These are phyloP conservation scores for Leccinum fallax DNA, from an alignment of 1,284 basidiomycete genomes.

Conservation along the genomic window DNA sequence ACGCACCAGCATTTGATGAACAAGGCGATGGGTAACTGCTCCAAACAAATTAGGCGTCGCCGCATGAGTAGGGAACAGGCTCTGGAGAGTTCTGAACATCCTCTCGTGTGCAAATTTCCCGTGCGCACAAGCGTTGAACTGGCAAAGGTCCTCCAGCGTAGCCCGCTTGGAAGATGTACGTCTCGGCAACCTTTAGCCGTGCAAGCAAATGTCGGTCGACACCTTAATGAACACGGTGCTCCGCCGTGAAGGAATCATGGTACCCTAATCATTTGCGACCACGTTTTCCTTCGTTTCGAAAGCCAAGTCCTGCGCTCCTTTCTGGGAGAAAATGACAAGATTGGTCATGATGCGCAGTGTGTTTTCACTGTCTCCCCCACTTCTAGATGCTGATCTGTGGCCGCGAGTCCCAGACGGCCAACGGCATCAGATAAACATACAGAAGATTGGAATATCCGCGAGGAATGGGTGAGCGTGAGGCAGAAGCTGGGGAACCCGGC, in stretches of 20 bases:
- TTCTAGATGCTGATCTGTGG: conserved; percentile 48
- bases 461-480: conserved; percentile 35
- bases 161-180: conserved; percentile 58
- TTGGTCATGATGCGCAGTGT: conserved; percentile 75
- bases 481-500: conserved; percentile 45
- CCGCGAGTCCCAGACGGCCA: conserved; percentile 60
- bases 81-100: conserved; percentile 65
- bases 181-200: conserved; percentile 59
- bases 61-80: conserved; percentile 46
- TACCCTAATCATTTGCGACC: conserved; percentile 19
- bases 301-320: conserved; percentile 41
- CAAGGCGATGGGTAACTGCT: conserved; percentile 38
- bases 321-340: conserved; percentile 62
- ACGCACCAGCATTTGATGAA: conserved; percentile 48
- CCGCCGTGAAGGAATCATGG: conserved; percentile 48
- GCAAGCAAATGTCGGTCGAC: conserved; percentile 57
- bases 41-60: conserved; percentile 23
- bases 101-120: conserved; percentile 73
- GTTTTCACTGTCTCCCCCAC: conserved; percentile 51
- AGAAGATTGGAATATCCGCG: conserved; percentile 60
- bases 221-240: conserved; percentile 71
- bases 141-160: conserved; percentile 53
- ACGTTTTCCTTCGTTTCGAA: conserved; percentile 27
- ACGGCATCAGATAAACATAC: conserved; percentile 69
- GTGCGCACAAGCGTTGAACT: conserved; percentile 61